Conservation (phyloP, 2,329 filamentous ascomycete species). For the Xylaria sp. region DNA sequence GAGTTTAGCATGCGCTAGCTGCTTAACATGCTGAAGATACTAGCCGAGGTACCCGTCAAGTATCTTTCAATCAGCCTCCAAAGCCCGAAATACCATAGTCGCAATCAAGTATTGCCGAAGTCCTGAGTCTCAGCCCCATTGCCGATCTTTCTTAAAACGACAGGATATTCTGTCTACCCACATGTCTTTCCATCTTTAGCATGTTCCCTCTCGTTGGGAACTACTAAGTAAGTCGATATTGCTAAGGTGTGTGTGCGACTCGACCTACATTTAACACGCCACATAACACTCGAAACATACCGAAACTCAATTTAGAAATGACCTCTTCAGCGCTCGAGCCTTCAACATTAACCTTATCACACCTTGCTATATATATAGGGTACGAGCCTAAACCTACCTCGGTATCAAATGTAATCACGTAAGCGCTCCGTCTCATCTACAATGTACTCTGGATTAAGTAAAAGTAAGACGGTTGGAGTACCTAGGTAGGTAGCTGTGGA, state of each 20-base stretch:
- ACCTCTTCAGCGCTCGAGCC: not conserved
- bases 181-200: slow-evolving; percentile 18
- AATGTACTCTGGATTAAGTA: not conserved
- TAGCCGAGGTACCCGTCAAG: not conserved
- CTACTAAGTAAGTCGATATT: too few relatives aligned
- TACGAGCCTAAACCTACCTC: not conserved
- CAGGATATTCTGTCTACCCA: slow-evolving; percentile 6
- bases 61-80: not conserved
- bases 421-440: not conserved
- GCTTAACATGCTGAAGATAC: too few relatives aligned
- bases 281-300: not conserved
- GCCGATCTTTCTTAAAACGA: slow-evolving; percentile 27
- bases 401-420: not conserved
- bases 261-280: not conserved
- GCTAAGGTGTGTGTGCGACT: not conserved
- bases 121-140: not conserved
- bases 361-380: not conserved
- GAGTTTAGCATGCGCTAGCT: not conserved
- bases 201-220: slow-evolving; percentile 27
- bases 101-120: not conserved
- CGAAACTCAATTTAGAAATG: not conserved
- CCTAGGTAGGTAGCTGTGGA: not conserved
- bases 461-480: slow-evolving; percentile 6
- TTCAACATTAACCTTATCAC: not conserved
- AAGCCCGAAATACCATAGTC: not conserved